Evolutionary conservation across 805 yeast genomes (phyloP).

Genomic region (Barnettozyma sucrosica): DNA sequence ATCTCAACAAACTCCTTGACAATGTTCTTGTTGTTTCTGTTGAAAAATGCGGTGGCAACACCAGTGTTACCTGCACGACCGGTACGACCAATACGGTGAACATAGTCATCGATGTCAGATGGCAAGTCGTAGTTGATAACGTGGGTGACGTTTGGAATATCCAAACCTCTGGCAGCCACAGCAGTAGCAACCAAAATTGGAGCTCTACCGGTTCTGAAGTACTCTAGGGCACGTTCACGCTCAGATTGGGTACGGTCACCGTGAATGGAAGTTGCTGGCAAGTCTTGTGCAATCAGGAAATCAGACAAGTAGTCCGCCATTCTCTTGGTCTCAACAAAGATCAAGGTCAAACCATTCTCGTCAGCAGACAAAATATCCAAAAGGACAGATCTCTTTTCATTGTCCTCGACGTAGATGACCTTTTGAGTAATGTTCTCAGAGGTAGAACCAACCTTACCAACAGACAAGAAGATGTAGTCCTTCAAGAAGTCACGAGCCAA

Average conservation of each 20-base stretch:
- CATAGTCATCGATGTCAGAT: conserved; percentile 95
- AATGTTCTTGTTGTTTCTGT: conserved; percentile 88
- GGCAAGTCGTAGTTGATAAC: conserved; percentile 97
- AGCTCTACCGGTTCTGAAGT: conserved; percentile 87
- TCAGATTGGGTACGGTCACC: conserved; percentile 98
- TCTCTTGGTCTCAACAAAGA: conserved; percentile 97
- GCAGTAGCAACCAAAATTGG: conserved; percentile 98
- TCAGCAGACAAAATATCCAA: conserved; percentile 81
- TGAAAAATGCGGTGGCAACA: conserved; percentile 96
- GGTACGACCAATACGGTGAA: conserved; percentile 99
- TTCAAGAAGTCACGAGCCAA: conserved; percentile 96
- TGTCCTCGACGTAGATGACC: conserved; percentile 85
- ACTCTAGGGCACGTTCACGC: conserved; percentile 95
- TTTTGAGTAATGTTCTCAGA: conserved; percentile 97
- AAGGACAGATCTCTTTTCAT: conserved; percentile 85
- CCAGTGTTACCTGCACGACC: conserved; percentile 99
- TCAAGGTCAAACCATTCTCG: conserved; percentile 80
- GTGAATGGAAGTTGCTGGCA: conserved; percentile 98
- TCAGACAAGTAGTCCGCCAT: conserved; percentile 96
- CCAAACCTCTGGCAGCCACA: conserved; percentile 99
- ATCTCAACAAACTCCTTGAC: conserved; percentile 83
- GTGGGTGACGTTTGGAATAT: conserved; percentile 97
- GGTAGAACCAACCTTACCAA: conserved; percentile 99
- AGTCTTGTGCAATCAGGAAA: conserved; percentile 78
- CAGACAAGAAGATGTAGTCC: conserved; percentile 92